phyloP scores from a whole-genome alignment of 176 grass and related monocot genomes.

The Carex myosuroides region DNA sequence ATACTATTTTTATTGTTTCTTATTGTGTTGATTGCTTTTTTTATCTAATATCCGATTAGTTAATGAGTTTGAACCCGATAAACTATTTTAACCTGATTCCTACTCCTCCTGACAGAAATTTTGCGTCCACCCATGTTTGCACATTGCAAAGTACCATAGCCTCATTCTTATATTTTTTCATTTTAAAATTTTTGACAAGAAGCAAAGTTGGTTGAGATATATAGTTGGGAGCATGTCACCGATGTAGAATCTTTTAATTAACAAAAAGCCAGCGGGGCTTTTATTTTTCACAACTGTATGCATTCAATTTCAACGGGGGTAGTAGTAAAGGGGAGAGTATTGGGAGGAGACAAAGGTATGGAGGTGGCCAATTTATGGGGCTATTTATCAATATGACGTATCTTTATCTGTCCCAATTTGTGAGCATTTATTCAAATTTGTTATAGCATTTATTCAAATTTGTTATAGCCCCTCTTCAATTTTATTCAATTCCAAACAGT shows the following conservation, averaged over 20 bases:
- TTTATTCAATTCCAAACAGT: conserved; percentile 23
- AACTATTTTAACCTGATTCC: too few relatives aligned
- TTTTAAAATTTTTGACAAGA: not conserved
- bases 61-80: too few relatives aligned
- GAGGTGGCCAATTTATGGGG: conserved; percentile 31
- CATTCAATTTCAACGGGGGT: conserved; percentile 20
- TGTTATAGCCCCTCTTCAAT: conserved; percentile 25
- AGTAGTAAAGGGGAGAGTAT: conserved; percentile 19
- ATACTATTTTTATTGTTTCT: too few relatives aligned
- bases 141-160: too few relatives aligned
- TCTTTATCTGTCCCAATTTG: conserved; percentile 27
- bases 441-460: conserved; percentile 21
- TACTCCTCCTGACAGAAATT: too few relatives aligned
- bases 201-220: conserved; percentile 6
- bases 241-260: conserved; percentile 14
- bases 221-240: conserved; percentile 18
- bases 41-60: too few relatives aligned
- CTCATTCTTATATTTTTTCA: not conserved
- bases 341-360: conserved; percentile 27
- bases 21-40: too few relatives aligned
- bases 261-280: conserved; percentile 20
- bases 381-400: conserved; percentile 31
- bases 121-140: too few relatives aligned
- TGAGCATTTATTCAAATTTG: conserved; percentile 22
- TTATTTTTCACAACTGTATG: conserved; percentile 29